A percentile compares a stretch with the other conserved stretches of the same genome.
phyloP scores from a whole-genome alignment of 495 filamentous ascomycete genomes.

The Hypoxylon subgilvum region DNA sequence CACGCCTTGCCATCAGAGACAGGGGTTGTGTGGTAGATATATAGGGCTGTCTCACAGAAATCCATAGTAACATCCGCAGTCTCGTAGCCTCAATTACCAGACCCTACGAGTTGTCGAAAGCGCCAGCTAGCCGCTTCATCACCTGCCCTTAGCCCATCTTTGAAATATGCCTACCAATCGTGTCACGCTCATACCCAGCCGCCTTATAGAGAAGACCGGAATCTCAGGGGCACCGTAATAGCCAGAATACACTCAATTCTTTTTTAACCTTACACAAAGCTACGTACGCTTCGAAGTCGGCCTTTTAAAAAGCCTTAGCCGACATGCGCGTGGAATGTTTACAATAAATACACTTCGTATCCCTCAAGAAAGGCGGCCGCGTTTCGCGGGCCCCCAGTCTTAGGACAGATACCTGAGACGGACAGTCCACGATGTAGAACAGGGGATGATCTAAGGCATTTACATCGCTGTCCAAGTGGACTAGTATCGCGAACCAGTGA shows the following conservation, averaged over 20 bases:
- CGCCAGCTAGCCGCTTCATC: constrained; percentile 32
- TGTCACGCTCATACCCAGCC: constrained; percentile 50
- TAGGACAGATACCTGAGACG: constrained; percentile 32
- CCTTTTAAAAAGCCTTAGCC: constrained; percentile 44
- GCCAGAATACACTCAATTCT: constrained; percentile 47
- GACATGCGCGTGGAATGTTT: constrained; percentile 37
- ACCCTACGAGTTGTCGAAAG: constrained; percentile 30
- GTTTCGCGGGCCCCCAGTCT: constrained; percentile 36
- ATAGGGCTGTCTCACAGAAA: too few relatives aligned
- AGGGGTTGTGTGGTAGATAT: too few relatives aligned
- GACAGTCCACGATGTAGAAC: background rate
- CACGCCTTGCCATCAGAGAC: too few relatives aligned
- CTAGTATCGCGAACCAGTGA: constrained; percentile 49
- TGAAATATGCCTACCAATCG: constrained; percentile 28
- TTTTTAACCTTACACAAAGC: constrained; percentile 37
- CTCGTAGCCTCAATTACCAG: too few relatives aligned
- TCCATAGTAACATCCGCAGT: too few relatives aligned
- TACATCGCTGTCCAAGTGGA: constrained; percentile 55
- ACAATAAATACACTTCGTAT: constrained; percentile 29
- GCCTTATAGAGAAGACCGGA: constrained; percentile 60
- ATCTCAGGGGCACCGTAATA: constrained; percentile 51
- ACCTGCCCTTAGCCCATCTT: constrained; percentile 32
- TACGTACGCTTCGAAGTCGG: constrained; percentile 34
- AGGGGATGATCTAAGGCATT: background rate
- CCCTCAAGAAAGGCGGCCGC: constrained; percentile 42